Evolutionary conservation across 108 stramenopile genomes (phyloP).

Genomic region (Heterococcus sp.): DNA sequence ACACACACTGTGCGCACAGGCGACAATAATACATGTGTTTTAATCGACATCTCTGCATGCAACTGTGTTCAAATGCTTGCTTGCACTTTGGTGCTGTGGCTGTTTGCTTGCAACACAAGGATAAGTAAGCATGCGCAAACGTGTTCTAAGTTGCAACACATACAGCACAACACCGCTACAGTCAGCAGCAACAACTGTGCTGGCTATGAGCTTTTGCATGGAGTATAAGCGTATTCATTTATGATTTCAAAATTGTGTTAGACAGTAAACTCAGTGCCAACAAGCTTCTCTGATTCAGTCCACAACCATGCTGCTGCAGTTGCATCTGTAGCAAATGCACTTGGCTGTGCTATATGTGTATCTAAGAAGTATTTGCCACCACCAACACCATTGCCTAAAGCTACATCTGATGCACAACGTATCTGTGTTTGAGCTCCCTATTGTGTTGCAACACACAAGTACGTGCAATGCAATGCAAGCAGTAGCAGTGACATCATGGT

Average conservation of each 20-base stretch:
- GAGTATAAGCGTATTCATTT: no score
- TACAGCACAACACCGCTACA: no score
- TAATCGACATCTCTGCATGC: no score
- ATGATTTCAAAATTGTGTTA: background rate
- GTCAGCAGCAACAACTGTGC: no score
- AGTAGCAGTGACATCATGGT: background rate
- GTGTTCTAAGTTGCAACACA: no score
- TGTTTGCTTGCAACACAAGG: no score
- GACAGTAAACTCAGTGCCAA: slow-evolving; percentile 4
- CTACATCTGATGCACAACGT: slow-evolving; percentile 17
- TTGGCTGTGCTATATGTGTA: background rate
- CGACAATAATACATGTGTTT: no score
- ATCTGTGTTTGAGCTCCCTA: background rate
- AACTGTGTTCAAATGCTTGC: no score
- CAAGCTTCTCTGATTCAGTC: slow-evolving; percentile 20
- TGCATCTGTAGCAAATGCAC: slow-evolving; percentile 8
- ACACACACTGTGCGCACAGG: no score
- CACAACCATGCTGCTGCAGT: slow-evolving; percentile 18
- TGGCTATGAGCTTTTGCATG: no score
- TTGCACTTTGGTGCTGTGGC: no score
- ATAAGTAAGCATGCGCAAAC: no score
- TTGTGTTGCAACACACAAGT: background rate
- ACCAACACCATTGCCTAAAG: slow-evolving; percentile 5
- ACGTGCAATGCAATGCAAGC: background rate
- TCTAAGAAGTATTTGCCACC: slow-evolving; percentile 24